phyloP scores from a whole-genome alignment of 176 grass and related monocot genomes.

The Avena sativa region DNA sequence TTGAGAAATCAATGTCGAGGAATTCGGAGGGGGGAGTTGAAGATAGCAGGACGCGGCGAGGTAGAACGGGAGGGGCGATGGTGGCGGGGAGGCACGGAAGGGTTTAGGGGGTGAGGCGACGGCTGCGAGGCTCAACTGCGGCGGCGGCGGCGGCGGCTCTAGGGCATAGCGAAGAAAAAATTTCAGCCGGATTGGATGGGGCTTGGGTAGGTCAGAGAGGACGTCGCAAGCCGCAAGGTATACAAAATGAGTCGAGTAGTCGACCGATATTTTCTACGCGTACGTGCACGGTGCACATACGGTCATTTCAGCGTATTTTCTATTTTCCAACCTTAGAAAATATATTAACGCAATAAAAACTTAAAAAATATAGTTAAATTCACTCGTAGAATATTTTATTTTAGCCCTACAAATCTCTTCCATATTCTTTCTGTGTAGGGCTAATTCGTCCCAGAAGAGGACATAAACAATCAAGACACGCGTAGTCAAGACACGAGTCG shows the following conservation, averaged over 20 bases:
- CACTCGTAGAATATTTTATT: too few species aligned
- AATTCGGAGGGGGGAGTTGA: not conserved
- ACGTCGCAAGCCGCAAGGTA: not conserved
- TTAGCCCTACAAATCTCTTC: too few species aligned
- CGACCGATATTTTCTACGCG: not conserved
- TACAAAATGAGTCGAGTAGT: not conserved
- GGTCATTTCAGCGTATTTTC: not conserved
- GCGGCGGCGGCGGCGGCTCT: not conserved
- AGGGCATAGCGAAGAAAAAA: not conserved
- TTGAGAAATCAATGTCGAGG: not conserved
- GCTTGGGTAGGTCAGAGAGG: not conserved
- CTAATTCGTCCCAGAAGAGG: too few species aligned
- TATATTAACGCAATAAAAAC: not conserved
- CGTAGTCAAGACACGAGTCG: too few species aligned
- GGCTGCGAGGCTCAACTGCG: not conserved
- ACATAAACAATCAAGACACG: too few species aligned
- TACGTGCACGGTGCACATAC: not conserved
- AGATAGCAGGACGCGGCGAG: constrained; percentile 15
- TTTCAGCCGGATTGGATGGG: not conserved
- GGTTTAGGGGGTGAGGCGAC: not conserved
- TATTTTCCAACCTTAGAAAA: too few species aligned
- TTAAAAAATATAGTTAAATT: too few species aligned
- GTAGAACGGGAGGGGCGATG: not conserved
- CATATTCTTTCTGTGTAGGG: too few species aligned
- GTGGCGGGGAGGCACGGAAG: not conserved